These are phyloP conservation scores for Microsporum canis DNA, from an alignment of 2,329 filamentous ascomycete species.

Conservation along the genomic window DNA sequence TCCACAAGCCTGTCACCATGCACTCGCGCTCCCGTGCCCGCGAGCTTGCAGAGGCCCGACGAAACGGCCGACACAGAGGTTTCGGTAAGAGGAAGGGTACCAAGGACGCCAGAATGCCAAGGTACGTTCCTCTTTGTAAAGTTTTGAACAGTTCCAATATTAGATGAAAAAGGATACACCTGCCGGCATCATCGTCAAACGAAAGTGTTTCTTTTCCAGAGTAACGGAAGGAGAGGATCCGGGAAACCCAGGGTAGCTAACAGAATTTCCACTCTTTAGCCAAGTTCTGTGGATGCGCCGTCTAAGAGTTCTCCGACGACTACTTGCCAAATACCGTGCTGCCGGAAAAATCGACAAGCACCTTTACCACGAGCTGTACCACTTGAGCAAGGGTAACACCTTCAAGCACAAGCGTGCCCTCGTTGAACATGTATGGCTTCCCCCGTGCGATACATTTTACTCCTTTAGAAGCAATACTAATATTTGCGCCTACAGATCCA, in stretches of 20 bases:
- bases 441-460: neutral
- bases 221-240: neutral
- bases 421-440: constrained; percentile 85
- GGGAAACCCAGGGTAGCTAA: neutral
- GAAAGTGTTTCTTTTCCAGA: neutral
- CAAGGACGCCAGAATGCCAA: constrained; percentile 97
- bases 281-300: constrained; percentile 99
- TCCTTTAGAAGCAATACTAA: neutral
- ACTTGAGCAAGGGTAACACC: constrained; percentile 99
- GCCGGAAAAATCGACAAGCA: constrained; percentile 99
- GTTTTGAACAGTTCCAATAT: neutral
- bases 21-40: constrained; percentile 96
- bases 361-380: constrained; percentile 99
- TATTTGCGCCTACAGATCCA: constrained; percentile 59
- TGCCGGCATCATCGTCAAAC: neutral
- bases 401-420: constrained; percentile 99
- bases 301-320: constrained; percentile 95
- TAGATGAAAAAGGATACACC: neutral
- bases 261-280: constrained; percentile 39
- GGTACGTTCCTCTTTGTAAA: constrained; percentile 49
- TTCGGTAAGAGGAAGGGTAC: constrained; percentile 99
- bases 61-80: constrained; percentile 94
- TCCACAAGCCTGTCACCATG: constrained; percentile 99
- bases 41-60: constrained; percentile 85
- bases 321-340: constrained; percentile 99